phyloP scores from a whole-genome alignment of 2,329 filamentous ascomycete species.

The Arthroderma uncinatum region DNA sequence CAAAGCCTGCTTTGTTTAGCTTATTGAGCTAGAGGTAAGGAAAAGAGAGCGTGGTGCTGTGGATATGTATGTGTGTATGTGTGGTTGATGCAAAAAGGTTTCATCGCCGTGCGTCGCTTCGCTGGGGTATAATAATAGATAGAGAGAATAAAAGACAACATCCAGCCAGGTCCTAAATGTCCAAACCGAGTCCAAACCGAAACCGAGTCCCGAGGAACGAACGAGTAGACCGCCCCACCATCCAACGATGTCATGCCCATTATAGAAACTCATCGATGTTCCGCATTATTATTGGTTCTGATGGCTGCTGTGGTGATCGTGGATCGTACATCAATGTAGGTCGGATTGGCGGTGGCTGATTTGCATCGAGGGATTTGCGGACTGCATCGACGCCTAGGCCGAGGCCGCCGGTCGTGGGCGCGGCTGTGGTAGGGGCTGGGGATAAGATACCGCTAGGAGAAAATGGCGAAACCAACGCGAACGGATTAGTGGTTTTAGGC shows the following conservation, averaged over 20 bases:
- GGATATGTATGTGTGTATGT: background rate
- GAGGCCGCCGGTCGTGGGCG: conserved; percentile 14
- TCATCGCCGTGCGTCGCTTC: background rate
- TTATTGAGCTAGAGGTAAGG: background rate
- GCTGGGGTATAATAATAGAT: conserved; percentile 2
- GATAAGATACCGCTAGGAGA: conserved; percentile 25
- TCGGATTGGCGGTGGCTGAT: conserved; percentile 3
- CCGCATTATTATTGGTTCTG: conserved; percentile 34
- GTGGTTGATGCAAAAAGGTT: background rate
- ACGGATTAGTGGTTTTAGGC: conserved; percentile 35
- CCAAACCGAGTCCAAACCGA: conserved; percentile 1
- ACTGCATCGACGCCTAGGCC: conserved; percentile 12
- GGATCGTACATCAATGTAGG: conserved; percentile 23
- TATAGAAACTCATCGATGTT: conserved; percentile 37
- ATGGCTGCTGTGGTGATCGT: conserved; percentile 30
- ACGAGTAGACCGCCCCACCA: background rate
- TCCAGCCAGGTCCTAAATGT: background rate
- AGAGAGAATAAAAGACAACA: conserved; percentile 1
- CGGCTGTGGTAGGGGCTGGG: conserved; percentile 11
- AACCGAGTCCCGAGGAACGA: background rate
- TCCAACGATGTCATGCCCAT: conserved; percentile 7
- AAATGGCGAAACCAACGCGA: conserved; percentile 27
- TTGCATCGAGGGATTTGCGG: background rate
- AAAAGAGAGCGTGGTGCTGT: background rate
- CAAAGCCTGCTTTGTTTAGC: background rate